Evolutionary conservation across 225 moss, liverwort and hornwort species (phyloP).

Genomic region (Lunularia cruciata): DNA sequence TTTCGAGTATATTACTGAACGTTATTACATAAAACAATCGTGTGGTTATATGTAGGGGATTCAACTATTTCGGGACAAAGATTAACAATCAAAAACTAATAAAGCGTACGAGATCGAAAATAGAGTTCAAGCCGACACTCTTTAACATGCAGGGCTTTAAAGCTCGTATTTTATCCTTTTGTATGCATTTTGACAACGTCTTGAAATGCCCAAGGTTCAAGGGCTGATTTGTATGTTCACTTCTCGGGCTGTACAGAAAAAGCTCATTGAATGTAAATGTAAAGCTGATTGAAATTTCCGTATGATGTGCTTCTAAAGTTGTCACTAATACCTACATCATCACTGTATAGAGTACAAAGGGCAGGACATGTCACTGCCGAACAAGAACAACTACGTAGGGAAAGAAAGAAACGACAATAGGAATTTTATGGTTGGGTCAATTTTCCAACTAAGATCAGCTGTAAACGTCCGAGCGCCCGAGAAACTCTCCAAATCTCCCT

Average conservation of each 20-base stretch:
- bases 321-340: not conserved
- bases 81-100: too few relatives aligned
- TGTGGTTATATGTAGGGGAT: too few relatives aligned
- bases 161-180: not conserved
- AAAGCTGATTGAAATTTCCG: slow-evolving; percentile 9
- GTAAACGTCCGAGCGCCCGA: slow-evolving; percentile 27
- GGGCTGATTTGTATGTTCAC: slow-evolving; percentile 12
- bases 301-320: slow-evolving; percentile 13
- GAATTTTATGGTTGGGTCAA: slow-evolving; percentile 13
- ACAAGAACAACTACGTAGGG: not conserved
- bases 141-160: not conserved
- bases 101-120: too few relatives aligned
- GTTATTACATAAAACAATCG: too few relatives aligned
- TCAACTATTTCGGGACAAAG: too few relatives aligned
- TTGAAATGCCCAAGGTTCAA: slow-evolving; percentile 11
- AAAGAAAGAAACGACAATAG: not conserved
- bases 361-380: not conserved
- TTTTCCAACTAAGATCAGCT: slow-evolving; percentile 13
- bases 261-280: not conserved
- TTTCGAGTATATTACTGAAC: too few relatives aligned
- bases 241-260: slow-evolving; percentile 15
- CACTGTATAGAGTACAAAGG: slow-evolving; percentile 9
- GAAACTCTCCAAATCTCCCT: slow-evolving; percentile 50
- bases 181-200: slow-evolving; percentile 12
- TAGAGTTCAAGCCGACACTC: too few relatives aligned